These are phyloP conservation scores for Neurospora crassa DNA, from an alignment of 2,329 filamentous ascomycete species.

Conservation along the genomic window DNA sequence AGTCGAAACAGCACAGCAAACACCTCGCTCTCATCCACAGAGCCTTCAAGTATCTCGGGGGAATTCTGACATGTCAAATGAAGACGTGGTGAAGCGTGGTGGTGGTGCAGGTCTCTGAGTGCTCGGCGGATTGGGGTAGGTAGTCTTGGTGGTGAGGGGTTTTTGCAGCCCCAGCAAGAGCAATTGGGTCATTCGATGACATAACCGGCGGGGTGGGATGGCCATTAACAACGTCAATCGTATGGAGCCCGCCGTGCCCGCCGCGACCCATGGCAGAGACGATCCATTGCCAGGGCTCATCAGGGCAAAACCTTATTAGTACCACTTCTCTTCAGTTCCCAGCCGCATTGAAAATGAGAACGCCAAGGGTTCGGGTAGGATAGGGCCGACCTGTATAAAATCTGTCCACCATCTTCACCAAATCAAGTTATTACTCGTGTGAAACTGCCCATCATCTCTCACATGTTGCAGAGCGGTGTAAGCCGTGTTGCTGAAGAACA, in stretches of 20 bases:
- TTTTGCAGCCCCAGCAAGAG: constrained; percentile 6
- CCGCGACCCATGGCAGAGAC: neutral
- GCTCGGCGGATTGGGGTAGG: neutral
- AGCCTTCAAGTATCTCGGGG: neutral
- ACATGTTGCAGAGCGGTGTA: neutral
- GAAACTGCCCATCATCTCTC: neutral
- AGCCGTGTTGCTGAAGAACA: neutral
- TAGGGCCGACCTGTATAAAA: neutral
- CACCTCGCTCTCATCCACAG: neutral
- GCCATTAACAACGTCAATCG: neutral
- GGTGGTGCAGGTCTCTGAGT: neutral
- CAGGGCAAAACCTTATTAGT: neutral
- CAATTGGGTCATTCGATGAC: constrained; percentile 1
- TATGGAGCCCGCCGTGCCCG: neutral
- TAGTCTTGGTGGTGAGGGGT: constrained; percentile 11
- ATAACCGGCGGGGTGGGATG: constrained; percentile 2
- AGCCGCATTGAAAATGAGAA: neutral
- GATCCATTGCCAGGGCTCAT: neutral
- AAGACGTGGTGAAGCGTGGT: neutral
- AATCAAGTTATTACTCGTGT: neutral
- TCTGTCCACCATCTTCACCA: neutral
- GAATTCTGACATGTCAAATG: neutral
- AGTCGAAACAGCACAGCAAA: neutral
- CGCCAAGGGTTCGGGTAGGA: neutral
- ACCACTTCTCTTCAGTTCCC: neutral